These are phyloP conservation scores for Geotrichum klebahnii DNA, from an alignment of 1,139 yeast genomes.

Conservation along the genomic window DNA sequence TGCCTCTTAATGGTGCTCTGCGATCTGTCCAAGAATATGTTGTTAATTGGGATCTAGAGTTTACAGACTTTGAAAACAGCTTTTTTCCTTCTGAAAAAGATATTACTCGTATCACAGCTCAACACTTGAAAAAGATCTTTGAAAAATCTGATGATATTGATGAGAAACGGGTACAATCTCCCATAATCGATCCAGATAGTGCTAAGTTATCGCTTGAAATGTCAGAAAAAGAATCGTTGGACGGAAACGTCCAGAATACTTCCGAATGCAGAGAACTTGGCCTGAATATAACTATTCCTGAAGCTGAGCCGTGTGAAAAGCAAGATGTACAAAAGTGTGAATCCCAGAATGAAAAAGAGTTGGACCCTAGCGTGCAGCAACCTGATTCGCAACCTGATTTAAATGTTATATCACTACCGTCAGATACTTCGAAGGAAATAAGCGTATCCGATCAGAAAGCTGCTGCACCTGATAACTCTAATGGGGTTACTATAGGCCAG, in stretches of 20 bases:
- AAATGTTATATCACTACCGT: no score
- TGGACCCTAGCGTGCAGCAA: no score
- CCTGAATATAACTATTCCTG: not conserved
- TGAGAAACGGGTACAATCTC: slow-evolving; percentile 27
- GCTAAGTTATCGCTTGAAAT: not conserved
- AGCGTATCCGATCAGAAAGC: no score
- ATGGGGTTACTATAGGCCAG: no score
- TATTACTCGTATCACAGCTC: slow-evolving; percentile 84
- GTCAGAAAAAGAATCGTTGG: not conserved
- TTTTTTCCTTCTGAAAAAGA: slow-evolving; percentile 91
- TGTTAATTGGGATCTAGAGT: slow-evolving; percentile 82
- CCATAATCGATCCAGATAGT: not conserved
- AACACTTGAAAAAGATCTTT: slow-evolving; percentile 75
- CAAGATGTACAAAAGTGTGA: no score
- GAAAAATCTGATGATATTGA: slow-evolving; percentile 43
- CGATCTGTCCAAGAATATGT: slow-evolving; percentile 76
- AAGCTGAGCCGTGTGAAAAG: no score
- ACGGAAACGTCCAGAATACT: not conserved
- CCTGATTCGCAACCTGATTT: no score
- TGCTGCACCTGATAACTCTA: no score
- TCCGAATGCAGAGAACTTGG: not conserved
- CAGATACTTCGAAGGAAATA: no score
- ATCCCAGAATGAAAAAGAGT: no score
- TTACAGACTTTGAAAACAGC: slow-evolving; percentile 71
- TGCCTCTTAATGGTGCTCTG: slow-evolving; percentile 65